phyloP scores from a whole-genome alignment of 169 alveolate species.

The Pseudocohnilembus persalinus region DNA sequence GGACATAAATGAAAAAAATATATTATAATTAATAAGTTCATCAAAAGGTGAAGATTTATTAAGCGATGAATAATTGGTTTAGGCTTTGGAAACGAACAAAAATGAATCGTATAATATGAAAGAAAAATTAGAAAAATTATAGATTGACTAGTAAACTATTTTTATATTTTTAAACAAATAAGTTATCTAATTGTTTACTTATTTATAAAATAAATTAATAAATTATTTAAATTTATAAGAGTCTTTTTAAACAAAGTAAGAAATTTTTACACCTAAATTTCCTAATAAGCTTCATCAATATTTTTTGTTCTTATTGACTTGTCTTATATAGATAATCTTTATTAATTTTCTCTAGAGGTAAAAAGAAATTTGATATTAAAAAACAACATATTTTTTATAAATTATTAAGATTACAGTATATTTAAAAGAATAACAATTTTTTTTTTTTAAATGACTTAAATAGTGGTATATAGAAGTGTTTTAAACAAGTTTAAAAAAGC shows the following conservation, averaged over 20 bases:
- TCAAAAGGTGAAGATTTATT: constrained; percentile 50
- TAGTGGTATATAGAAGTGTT: neutral
- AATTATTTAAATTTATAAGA: neutral
- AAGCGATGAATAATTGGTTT: constrained; percentile 54
- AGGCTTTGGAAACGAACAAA: constrained; percentile 45
- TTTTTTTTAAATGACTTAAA: no score
- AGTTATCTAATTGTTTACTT: constrained; percentile 6
- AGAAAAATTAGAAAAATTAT: constrained; percentile 28
- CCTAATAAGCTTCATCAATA: constrained; percentile 80
- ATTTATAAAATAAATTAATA: constrained; percentile 72
- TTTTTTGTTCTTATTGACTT: constrained; percentile 40
- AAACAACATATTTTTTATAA: no score
- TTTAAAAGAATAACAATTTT: no score
- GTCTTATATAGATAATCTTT: neutral
- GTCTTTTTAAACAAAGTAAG: neutral
- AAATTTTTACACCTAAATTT: constrained; percentile 64
- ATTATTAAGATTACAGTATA: no score
- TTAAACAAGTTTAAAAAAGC: neutral
- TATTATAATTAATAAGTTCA: constrained; percentile 50
- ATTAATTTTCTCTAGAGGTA: neutral
- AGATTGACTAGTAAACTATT: constrained; percentile 17
- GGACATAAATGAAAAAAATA: constrained; percentile 68
- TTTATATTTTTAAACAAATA: no score
- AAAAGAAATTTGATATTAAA: no score
- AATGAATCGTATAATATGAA: constrained; percentile 23